A percentile compares a stretch with the other conserved stretches of the same genome.
Evolutionary conservation across 306 rosid species (phyloP).

Genomic region (Rosa chinensis): DNA sequence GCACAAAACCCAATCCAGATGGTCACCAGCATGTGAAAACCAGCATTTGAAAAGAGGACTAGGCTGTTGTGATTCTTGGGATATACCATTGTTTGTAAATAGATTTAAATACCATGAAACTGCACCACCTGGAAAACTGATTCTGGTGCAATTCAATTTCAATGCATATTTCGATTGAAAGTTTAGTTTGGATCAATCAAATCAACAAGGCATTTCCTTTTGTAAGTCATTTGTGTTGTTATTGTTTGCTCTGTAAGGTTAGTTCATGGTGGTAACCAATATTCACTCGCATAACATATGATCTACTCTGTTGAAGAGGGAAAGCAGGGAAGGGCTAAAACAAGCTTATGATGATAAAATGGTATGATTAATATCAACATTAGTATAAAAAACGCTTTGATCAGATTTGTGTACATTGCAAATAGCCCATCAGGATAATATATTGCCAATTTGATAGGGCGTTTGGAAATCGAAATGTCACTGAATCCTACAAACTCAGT

Average conservation of each 20-base stretch:
- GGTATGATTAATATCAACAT: not conserved
- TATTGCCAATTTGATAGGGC: not conserved
- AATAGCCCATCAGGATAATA: too few species aligned
- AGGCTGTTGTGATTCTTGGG: not conserved
- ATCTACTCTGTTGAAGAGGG: not conserved
- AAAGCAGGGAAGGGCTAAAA: not conserved
- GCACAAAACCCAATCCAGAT: constrained; percentile 31
- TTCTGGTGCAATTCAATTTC: not conserved
- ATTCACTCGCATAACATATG: not conserved
- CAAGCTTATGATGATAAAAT: not conserved
- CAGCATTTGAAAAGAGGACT: not conserved
- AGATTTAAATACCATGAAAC: constrained; percentile 12
- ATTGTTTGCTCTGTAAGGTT: not conserved
- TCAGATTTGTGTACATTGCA: not conserved
- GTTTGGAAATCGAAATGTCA: not conserved
- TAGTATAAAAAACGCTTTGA: not conserved
- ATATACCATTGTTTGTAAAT: constrained; percentile 15
- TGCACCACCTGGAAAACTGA: constrained; percentile 12
- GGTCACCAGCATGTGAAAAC: constrained; percentile 48
- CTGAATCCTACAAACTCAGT: not conserved
- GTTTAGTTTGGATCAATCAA: not conserved
- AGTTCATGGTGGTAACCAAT: not conserved
- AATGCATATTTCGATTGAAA: constrained; percentile 15
- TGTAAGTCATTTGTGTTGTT: not conserved
- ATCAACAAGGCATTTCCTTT: not conserved